Evolutionary conservation across 2,329 filamentous ascomycete species (phyloP).

Genomic region (Blumeriella jaapii): DNA sequence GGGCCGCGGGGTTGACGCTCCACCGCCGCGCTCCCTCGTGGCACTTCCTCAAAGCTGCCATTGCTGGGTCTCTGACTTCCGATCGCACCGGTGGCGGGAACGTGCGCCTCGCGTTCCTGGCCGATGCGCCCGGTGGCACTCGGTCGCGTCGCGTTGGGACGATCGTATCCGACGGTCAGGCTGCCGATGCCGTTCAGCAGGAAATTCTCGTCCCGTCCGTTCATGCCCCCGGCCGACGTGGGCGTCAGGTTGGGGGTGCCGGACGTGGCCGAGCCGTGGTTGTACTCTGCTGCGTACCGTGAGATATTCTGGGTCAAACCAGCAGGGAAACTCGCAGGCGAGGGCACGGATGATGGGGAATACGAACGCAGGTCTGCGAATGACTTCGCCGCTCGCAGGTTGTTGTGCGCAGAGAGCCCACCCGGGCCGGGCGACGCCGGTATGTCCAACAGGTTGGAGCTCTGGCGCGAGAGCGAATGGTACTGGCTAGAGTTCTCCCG

Average conservation of each 20-base stretch:
- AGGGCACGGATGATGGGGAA: constrained; percentile 84
- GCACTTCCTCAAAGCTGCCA: constrained; percentile 21
- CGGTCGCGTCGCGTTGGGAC: constrained; percentile 22
- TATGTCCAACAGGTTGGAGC: constrained; percentile 71
- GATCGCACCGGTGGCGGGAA: constrained; percentile 42
- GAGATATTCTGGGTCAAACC: constrained; percentile 51
- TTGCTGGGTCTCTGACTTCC: constrained; percentile 50
- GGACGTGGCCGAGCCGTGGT: constrained; percentile 46
- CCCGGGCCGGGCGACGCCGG: constrained; percentile 62
- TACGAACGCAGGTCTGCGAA: constrained; percentile 93
- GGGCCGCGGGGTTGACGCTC: constrained; percentile 55
- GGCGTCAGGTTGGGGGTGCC: constrained; percentile 59
- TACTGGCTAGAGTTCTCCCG: constrained; percentile 58
- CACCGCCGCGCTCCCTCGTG: constrained; percentile 26
- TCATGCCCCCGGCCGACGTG: constrained; percentile 55
- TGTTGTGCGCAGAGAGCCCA: constrained; percentile 57
- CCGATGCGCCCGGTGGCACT: constrained; percentile 33
- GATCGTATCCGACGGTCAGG: constrained; percentile 40
- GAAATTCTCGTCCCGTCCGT: constrained; percentile 22
- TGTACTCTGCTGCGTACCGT: constrained; percentile 40
- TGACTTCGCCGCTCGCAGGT: constrained; percentile 86
- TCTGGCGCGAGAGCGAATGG: constrained; percentile 66
- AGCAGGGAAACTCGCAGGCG: constrained; percentile 76
- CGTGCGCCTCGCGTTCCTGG: constrained; percentile 36
- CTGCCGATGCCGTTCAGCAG: constrained; percentile 42